Percentiles rank a stretch among this genome's conserved stretches.
Conservation (phyloP, 768 basidiomycete genomes). For the Leucogyrophana mollusca region DNA sequence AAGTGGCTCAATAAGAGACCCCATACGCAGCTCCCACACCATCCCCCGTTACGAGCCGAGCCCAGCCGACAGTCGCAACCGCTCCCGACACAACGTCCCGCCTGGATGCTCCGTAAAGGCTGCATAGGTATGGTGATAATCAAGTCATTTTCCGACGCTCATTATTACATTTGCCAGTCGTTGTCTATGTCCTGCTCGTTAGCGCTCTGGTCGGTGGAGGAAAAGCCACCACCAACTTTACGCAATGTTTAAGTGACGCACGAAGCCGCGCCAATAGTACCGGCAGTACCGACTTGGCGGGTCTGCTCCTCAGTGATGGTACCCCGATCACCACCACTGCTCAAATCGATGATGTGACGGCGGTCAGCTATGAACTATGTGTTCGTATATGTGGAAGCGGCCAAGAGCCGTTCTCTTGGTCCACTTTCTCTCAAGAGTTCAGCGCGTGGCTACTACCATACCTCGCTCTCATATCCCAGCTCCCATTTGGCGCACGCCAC, state of each 20-base stretch:
- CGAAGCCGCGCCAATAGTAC: neutral
- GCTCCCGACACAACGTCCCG: no score
- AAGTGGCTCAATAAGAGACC: no score
- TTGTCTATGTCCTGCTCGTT: no score
- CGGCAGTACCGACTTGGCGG: neutral
- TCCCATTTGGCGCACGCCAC: conserved; percentile 45
- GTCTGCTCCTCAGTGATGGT: conserved; percentile 5
- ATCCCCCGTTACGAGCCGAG: no score
- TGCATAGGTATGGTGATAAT: no score
- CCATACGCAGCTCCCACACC: no score
- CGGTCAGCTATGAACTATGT: conserved; percentile 13
- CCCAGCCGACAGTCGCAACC: no score
- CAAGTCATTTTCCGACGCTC: no score
- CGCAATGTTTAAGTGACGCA: conserved; percentile 12
- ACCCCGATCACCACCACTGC: neutral
- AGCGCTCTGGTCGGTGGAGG: no score
- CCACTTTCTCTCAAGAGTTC: conserved; percentile 32
- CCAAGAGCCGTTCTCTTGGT: conserved; percentile 19
- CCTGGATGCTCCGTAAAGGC: no score
- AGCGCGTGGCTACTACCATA: conserved; percentile 48
- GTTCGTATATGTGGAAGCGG: conserved; percentile 6
- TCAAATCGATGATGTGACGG: conserved; percentile 2
- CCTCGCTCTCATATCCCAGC: conserved; percentile 46
- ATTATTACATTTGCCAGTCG: no score
- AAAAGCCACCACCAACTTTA: neutral